Percentiles rank a stretch among this genome's conserved stretches.
These are phyloP conservation scores for Bruguiera parviflora DNA, from an alignment of 345 rosid genomes.

Conservation along the genomic window DNA sequence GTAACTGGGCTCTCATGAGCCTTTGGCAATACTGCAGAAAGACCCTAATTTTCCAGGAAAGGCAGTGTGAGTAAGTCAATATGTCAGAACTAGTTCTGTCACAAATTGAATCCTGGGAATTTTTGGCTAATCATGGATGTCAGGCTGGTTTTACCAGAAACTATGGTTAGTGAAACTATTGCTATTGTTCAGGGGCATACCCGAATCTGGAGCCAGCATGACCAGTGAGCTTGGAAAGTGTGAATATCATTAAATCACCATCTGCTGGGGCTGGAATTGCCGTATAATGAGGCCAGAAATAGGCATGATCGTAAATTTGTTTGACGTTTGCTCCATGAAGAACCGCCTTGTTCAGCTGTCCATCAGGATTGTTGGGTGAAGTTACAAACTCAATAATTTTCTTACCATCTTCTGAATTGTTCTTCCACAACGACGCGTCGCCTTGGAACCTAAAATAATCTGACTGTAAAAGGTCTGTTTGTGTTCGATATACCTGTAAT, in stretches of 20 bases:
- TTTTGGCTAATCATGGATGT: no score
- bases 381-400: constrained; percentile 61
- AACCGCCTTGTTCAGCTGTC: constrained; percentile 44
- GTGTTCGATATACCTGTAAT: constrained; percentile 37
- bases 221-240: constrained; percentile 74
- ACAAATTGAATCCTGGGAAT: no score
- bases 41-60: not conserved
- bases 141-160: no score
- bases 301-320: constrained; percentile 56
- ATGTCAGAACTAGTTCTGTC: no score
- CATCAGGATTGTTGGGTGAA: constrained; percentile 82
- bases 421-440: constrained; percentile 41
- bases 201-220: constrained; percentile 79
- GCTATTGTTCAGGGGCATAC: constrained; percentile 17
- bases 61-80: no score
- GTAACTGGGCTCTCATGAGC: not conserved
- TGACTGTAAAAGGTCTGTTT: constrained; percentile 45
- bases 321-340: constrained; percentile 51
- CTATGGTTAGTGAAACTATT: no score
- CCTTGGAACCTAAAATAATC: constrained; percentile 42
- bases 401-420: constrained; percentile 19
- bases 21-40: not conserved
- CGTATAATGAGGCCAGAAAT: constrained; percentile 75
- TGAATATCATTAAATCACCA: constrained; percentile 50
- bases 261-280: constrained; percentile 51